Conservation (phyloP, 495 filamentous ascomycete genomes). For the Chlorociboria aeruginascens region DNA sequence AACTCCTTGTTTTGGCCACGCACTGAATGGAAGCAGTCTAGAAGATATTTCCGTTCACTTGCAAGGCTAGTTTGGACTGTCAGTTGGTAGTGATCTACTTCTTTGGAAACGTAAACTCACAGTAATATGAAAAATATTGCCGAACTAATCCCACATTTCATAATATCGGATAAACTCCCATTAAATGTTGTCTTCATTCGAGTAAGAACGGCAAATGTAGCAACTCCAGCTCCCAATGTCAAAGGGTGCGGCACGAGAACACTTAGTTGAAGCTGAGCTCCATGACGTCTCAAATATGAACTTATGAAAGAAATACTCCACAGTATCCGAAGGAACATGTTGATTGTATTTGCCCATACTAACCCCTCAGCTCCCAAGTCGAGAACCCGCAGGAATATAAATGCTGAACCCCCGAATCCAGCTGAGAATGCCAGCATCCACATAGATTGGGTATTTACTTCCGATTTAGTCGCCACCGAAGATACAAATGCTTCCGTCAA, state of each 20-base stretch:
- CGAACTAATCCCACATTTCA: slow-evolving; percentile 38
- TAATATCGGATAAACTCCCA: slow-evolving; percentile 29
- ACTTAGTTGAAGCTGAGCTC: slow-evolving; percentile 18
- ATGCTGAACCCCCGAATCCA: slow-evolving; percentile 60
- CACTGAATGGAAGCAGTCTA: slow-evolving; percentile 10
- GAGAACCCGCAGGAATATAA: slow-evolving; percentile 51
- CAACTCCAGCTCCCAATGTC: slow-evolving; percentile 9
- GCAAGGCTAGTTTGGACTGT: not conserved
- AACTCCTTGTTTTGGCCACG: not conserved
- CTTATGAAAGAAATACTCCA: slow-evolving; percentile 69
- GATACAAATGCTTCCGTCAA: slow-evolving; percentile 87
- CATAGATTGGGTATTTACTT: slow-evolving; percentile 61
- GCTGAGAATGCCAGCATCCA: slow-evolving; percentile 75
- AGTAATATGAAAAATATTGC: slow-evolving; percentile 41
- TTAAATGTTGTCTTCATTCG: slow-evolving; percentile 12
- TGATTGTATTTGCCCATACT: slow-evolving; percentile 73
- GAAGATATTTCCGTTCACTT: slow-evolving; percentile 12
- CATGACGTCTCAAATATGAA: slow-evolving; percentile 42
- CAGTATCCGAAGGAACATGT: slow-evolving; percentile 69
- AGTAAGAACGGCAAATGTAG: slow-evolving; percentile 8
- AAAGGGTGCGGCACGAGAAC: slow-evolving; percentile 20
- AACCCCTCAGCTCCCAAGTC: slow-evolving; percentile 64
- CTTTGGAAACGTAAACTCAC: slow-evolving; percentile 34
- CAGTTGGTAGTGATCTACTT: not conserved
- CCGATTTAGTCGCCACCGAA: slow-evolving; percentile 55